A percentile compares a stretch with the other conserved stretches of the same genome.
Conservation (phyloP, 257 asterid species). For the Anisodus acutangulus region DNA sequence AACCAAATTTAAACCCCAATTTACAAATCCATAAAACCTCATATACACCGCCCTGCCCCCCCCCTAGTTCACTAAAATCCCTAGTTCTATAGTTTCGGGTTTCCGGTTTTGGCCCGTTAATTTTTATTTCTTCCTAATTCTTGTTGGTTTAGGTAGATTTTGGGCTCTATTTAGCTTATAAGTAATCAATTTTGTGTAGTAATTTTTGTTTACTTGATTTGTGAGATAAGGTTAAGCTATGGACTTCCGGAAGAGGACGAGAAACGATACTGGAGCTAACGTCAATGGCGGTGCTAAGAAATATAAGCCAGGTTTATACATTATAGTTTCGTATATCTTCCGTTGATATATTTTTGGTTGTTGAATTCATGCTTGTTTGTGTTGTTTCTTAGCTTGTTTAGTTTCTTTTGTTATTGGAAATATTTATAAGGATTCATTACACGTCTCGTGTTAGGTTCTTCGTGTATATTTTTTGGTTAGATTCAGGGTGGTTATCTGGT, state of each 20-base stretch:
- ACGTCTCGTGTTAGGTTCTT: not conserved
- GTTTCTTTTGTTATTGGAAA: not conserved
- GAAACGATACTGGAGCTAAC: slow-evolving; percentile 11
- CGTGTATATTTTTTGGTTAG: not conserved
- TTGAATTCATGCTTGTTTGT: not conserved
- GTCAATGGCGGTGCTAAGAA: slow-evolving; percentile 23
- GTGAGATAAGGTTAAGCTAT: not conserved
- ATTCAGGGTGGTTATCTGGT: not conserved
- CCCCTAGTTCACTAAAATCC: not conserved
- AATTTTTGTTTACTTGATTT: not conserved
- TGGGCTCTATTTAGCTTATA: not conserved
- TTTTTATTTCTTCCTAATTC: not conserved
- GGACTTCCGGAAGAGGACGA: slow-evolving; percentile 17
- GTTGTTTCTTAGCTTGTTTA: not conserved
- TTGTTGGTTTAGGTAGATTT: not conserved
- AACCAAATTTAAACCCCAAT: not conserved
- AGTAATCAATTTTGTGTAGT: not conserved
- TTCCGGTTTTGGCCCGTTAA: not conserved
- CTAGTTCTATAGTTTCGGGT: not conserved
- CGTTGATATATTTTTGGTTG: not conserved
- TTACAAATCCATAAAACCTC: slow-evolving; percentile 5
- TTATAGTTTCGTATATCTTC: not conserved
- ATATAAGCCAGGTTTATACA: slow-evolving; percentile 25
- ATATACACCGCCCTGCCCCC: not conserved
- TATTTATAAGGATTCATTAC: not conserved